Evolutionary conservation across 1,284 basidiomycete genomes (phyloP), one percentile per base, ranked within the genome.

Genomic region (Papiliotrema nemorosa): DNA sequence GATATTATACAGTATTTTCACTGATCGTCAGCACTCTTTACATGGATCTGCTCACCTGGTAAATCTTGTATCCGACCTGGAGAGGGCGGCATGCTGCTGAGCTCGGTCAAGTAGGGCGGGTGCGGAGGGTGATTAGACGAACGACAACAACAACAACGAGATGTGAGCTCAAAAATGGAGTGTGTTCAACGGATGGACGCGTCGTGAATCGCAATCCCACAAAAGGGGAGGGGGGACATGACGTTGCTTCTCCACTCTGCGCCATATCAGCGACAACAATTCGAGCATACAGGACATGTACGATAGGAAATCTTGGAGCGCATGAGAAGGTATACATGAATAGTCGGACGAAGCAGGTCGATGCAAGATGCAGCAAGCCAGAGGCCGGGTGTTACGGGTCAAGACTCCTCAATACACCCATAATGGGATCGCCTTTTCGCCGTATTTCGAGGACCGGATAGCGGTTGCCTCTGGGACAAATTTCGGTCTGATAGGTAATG

Each of bases 401-500:
- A 58, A 61, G n/a, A 90, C 88, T 0, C 86, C 87, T 22, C 84
- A 84, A 6, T 96, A 89, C 73, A 86, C 93, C 0, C 92, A 94
- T 70, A 94, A 96, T 70, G 77, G 83, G 2, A 64, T 96, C 35
- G 83, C 87, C 7, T 97, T 90, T 86, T 94, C 90, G 0, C 94
- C 94, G 4, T 97, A 96, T 72, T 89, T 88, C 71, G 85, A 83
- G 13, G 78, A 81, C 16, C 81, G 84, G 22, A 74, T 97, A 25
- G 94, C 93, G 1, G 78, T 96, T 18, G 91, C 91, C 5, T 90
- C 89, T 1, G 81, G 91, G 0, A 90, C 93, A 31, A 97, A 97
- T 76, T 97, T 90, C 72, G 93, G 94, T 2, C 80, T 97, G 4
- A 87, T 97, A 24, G 94, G 94, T 16, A 97, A 97, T 72, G 94